Base-by-base conservation (phyloP, 805 yeast species). In the Suhomyces sp. region DNA sequence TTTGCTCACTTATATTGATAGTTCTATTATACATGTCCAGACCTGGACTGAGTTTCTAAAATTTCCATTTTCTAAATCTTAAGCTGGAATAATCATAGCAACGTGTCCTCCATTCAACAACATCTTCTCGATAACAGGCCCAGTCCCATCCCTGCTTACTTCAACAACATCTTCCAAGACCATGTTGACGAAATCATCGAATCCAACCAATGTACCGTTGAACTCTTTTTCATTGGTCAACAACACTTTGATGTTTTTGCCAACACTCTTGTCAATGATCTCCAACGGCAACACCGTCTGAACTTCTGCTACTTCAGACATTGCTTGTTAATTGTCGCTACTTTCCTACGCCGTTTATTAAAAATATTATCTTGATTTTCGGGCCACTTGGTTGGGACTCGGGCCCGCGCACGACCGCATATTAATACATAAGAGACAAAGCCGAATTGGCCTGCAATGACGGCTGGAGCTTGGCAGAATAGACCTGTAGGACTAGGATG, bases 131-230 rank as follows among this genome's bases (percentile, higher is more conserved):
- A 68, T 62, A 22, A 81, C 76, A 19, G 74, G 76, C 31, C 72
- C 76, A 41, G 75, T 70, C 4, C 78, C 79, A 33, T 76, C 77
- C 41, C 67, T 72, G 48, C 77, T 81, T 3, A 63, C 63, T 50
- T 89, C 96, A 7, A 79, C 78, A 35, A 87, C 97, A 60, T 92
- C 85, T 60, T 87, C 88, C 48, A 94, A 77, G 9, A 94, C 96
- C 69, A 92, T 84, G 65, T 89, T 94, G 54, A 94, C 97, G 61
- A 86, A 93, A 69, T 94, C 98, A 66, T 94, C 99, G 68, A 93
- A 93, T 1, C 98, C 98, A 25, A 87, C 81, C 48, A 94, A 75
- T 3, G 84, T 89, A 1, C 99, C 99, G n/a, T 81, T 79, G 65
- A 90, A 94, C 66, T 92, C 97, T 65, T 83, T 83, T 53, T 78